phyloP scores from a whole-genome alignment of 2,329 filamentous ascomycete genomes.

The Botryotinia convoluta region DNA sequence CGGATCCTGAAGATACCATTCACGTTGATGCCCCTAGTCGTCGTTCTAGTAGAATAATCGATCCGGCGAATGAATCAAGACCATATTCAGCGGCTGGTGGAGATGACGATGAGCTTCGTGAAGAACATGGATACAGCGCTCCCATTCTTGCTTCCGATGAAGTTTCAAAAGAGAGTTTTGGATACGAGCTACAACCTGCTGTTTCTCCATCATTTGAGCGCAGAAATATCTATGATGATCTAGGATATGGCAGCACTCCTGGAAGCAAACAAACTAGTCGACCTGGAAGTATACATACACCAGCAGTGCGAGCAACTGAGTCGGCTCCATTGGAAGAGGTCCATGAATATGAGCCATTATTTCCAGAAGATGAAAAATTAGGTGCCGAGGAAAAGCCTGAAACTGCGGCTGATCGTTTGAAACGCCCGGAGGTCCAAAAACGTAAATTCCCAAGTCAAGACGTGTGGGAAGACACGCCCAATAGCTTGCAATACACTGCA shows the following conservation, averaged over 20 bases:
- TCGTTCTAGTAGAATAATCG: constrained; percentile 46
- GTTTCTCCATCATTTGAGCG: constrained; percentile 71
- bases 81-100: constrained; percentile 44
- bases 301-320: constrained; percentile 46
- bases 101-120: constrained; percentile 49
- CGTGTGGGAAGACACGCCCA: constrained; percentile 94
- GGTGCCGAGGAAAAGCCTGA: constrained; percentile 46
- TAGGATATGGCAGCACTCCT: constrained; percentile 47
- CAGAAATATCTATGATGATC: constrained; percentile 56
- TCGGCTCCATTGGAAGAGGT: constrained; percentile 79
- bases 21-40: constrained; percentile 70
- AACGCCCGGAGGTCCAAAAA: constrained; percentile 51
- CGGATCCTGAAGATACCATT: constrained; percentile 61
- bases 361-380: constrained; percentile 71
- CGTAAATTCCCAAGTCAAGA: constrained; percentile 90
- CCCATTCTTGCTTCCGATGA: constrained; percentile 91
- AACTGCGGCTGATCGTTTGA: constrained; percentile 54
- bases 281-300: constrained; percentile 58
- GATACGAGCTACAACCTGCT: constrained; percentile 72
- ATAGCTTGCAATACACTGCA: constrained; percentile 73
- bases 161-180: constrained; percentile 68
- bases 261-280: constrained; percentile 57
- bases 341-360: constrained; percentile 92
- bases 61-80: constrained; percentile 46
- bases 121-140: constrained; percentile 62